Percentiles rank a stretch among this genome's conserved stretches.
These are phyloP conservation scores for Torrubiella hemipterigena DNA, from an alignment of 2,329 filamentous ascomycete species.

Conservation along the genomic window DNA sequence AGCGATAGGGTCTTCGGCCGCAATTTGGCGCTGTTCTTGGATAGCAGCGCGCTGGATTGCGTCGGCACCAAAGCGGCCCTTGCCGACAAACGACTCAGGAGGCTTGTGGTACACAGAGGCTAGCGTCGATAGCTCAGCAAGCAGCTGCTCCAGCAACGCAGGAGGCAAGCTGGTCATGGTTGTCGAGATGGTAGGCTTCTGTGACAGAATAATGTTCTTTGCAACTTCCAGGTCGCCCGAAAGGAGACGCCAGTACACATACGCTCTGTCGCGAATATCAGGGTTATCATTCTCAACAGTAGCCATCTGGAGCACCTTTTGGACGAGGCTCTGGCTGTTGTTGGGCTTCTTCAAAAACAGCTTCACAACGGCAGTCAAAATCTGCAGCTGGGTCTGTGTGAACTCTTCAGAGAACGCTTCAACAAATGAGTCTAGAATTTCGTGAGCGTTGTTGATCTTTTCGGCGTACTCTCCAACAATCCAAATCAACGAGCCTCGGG, in stretches of 20 bases:
- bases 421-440: constrained; percentile 83
- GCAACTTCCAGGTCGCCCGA: constrained; percentile 86
- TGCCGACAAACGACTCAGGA: constrained; percentile 93
- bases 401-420: constrained; percentile 95
- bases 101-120: constrained; percentile 98
- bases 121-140: constrained; percentile 83
- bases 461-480: constrained; percentile 98
- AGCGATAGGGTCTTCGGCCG: constrained; percentile 86
- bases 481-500: constrained; percentile 88
- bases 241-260: constrained; percentile 94
- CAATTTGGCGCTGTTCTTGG: constrained; percentile 88
- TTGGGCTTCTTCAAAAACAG: constrained; percentile 95
- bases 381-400: constrained; percentile 93
- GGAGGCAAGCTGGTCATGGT: constrained; percentile 86
- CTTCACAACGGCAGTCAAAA: constrained; percentile 93
- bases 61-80: constrained; percentile 86
- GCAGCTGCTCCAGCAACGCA: constrained; percentile 75
- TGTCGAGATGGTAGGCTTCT: constrained; percentile 86
- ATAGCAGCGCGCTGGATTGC: constrained; percentile 92
- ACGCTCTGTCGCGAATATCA: constrained; percentile 91
- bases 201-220: constrained; percentile 86
- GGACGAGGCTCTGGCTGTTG: constrained; percentile 79
- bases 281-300: constrained; percentile 96
- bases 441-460: constrained; percentile 97
- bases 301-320: constrained; percentile 85